A percentile compares a stretch with the other conserved stretches of the same genome.
phyloP scores from a whole-genome alignment of 257 asterid genomes.

The Capsicum chinense region DNA sequence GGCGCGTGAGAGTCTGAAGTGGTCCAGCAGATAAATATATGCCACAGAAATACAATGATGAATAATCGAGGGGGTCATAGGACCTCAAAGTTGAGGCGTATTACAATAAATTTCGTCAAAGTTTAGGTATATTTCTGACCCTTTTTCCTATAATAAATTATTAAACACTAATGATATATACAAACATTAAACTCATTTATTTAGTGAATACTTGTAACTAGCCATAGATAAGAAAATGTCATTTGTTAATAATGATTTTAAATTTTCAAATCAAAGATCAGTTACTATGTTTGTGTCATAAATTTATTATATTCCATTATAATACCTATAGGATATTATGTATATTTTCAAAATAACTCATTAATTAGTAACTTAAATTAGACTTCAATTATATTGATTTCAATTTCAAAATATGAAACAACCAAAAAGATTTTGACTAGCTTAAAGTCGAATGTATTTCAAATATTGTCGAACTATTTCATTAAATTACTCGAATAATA shows the following conservation, averaged over 20 bases:
- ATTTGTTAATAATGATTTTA: not conserved
- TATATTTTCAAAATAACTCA: not conserved
- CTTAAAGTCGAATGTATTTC: not conserved
- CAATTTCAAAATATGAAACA: not conserved
- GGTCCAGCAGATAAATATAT: too few relatives aligned
- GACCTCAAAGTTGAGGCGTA: too few relatives aligned
- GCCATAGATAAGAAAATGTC: not conserved
- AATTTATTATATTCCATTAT: not conserved
- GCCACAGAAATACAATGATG: too few relatives aligned
- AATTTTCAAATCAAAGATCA: not conserved
- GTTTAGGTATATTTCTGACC: too few relatives aligned
- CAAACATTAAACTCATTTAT: too few relatives aligned
- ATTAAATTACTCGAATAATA: not conserved
- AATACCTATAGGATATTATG: not conserved
- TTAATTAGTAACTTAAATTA: not conserved
- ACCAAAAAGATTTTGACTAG: not conserved
- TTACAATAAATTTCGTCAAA: too few relatives aligned
- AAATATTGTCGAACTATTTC: not conserved
- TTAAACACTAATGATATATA: too few relatives aligned
- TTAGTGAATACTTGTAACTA: too few relatives aligned
- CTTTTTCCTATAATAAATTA: too few relatives aligned
- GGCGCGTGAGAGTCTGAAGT: too few relatives aligned
- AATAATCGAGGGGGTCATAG: too few relatives aligned
- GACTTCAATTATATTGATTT: not conserved
- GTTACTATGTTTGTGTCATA: not conserved